phyloP scores from a whole-genome alignment of 108 stramenopile genomes.

The Cyclotella sp. region DNA sequence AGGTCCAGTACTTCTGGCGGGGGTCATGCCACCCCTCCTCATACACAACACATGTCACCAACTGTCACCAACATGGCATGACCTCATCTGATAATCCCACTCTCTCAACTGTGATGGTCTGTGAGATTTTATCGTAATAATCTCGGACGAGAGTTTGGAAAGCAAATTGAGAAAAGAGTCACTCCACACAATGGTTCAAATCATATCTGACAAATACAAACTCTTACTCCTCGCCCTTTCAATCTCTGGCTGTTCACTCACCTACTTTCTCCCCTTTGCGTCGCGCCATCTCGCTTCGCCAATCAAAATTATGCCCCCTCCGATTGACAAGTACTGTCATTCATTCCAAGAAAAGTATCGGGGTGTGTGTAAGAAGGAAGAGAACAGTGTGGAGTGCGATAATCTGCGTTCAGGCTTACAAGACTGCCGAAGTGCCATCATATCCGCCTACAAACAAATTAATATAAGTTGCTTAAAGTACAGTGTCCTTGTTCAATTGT shows the following conservation, averaged over 20 bases:
- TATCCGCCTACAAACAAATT: slow-evolving; percentile 14
- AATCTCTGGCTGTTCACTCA: slow-evolving; percentile 11
- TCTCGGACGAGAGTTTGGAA: too few species aligned
- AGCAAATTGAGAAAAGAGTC: too few species aligned
- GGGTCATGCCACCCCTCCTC: too few species aligned
- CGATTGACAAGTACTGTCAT: slow-evolving; percentile 7
- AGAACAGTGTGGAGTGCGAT: neutral
- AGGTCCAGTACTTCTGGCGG: too few species aligned
- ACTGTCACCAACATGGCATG: too few species aligned
- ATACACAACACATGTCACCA: too few species aligned
- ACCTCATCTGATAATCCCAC: too few species aligned
- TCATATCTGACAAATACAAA: slow-evolving; percentile 32
- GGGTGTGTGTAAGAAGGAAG: neutral
- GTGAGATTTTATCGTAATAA: too few species aligned
- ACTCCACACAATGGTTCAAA: neutral
- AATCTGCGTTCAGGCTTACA: slow-evolving; percentile 2
- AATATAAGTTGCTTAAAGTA: slow-evolving; percentile 12
- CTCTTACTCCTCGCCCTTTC: neutral
- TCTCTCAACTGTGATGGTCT: too few species aligned
- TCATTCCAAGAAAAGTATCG: slow-evolving; percentile 15
- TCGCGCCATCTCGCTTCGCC: neutral
- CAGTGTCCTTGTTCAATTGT: slow-evolving; percentile 18
- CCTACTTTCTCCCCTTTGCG: slow-evolving; percentile 11
- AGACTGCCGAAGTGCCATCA: slow-evolving; percentile 8
- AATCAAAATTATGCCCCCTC: slow-evolving; percentile 1